Base-by-base conservation (phyloP, 2,329 filamentous ascomycete genomes). In the Curvularia sp. region DNA sequence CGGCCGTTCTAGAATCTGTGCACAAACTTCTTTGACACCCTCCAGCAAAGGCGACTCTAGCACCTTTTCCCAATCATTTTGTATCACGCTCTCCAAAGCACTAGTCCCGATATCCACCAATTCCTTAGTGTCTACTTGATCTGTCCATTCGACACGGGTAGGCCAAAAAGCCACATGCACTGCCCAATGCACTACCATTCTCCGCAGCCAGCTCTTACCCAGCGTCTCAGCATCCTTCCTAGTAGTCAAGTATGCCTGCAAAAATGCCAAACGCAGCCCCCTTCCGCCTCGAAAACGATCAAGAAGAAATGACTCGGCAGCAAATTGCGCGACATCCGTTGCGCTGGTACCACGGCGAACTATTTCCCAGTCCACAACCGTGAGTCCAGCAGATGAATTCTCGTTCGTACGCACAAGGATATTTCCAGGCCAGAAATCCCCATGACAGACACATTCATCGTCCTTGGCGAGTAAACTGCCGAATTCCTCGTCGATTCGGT, bases 341-440 rank as follows among this genome's bases (percentile, higher is more conserved):
- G 75, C 76, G 13, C 69, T 69, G 3, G 50, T 69, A 4, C 77
- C 77, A 2, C 72, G 61, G 2, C 77, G 65, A 1, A 64, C 64
- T 49, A 75, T 72, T 48, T 78, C 75, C 75, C 75, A 79, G 41
- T 79, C 75, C 8, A 74, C 70, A 9, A 79, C 47, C 1, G 71
- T 78, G 5, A 78, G 46, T 3, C 61, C 50, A 3, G 53, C 27
- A 0, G 59, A 4, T 9, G 48, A 36, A 2, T 36, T 21, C 5
- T 36, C 41, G n/a, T 0, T 1, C 3, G 5, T 18, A 15, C 55
- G 61, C 5, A 78, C 64, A 7, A 78, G 60, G 1, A 78, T 64
- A 28, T 79, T 78, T 0, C 74, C 75, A 1, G 76, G 73, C 76
- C 76, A 78, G 53, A 78, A 78, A 48, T 78, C 75, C 21, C 77